phyloP scores from a whole-genome alignment of 257 asterid genomes.

The Paraleonurus japonicus region DNA sequence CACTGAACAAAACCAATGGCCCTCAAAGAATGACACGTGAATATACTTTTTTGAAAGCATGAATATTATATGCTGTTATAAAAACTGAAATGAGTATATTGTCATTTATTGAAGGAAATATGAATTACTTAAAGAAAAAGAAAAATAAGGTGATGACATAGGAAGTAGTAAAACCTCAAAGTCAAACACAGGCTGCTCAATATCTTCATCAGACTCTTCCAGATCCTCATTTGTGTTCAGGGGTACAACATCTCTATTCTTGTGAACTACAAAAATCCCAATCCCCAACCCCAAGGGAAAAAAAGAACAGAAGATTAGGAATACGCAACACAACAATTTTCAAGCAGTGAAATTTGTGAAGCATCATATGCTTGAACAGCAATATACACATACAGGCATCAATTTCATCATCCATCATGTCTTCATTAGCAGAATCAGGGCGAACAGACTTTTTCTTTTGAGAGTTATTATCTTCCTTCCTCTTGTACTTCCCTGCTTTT shows the following conservation, averaged over 20 bases:
- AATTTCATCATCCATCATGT: slow-evolving; percentile 61
- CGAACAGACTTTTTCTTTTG: slow-evolving; percentile 25
- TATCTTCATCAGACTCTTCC: slow-evolving; percentile 76
- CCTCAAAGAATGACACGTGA: not conserved
- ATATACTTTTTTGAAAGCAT: not conserved
- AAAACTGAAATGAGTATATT: not conserved
- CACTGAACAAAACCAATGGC: not conserved
- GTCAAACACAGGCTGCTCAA: slow-evolving; percentile 71
- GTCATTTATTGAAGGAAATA: not conserved
- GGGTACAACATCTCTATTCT: slow-evolving; percentile 75
- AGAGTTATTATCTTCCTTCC: slow-evolving; percentile 40
- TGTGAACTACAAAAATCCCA: slow-evolving; percentile 60
- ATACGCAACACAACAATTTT: not conserved
- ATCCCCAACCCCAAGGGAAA: not conserved
- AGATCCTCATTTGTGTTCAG: slow-evolving; percentile 54
- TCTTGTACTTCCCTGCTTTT: slow-evolving; percentile 61
- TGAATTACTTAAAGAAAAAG: not conserved
- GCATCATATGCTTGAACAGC: not conserved
- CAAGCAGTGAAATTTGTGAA: not conserved
- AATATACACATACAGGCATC: slow-evolving; percentile 50
- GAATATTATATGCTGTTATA: not conserved
- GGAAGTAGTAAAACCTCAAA: slow-evolving; percentile 51
- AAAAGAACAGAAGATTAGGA: not conserved
- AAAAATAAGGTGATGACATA: not conserved
- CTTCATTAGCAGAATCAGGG: slow-evolving; percentile 41